phyloP scores from a whole-genome alignment of 164 flowering plant genomes.

The Platanus orientalis region DNA sequence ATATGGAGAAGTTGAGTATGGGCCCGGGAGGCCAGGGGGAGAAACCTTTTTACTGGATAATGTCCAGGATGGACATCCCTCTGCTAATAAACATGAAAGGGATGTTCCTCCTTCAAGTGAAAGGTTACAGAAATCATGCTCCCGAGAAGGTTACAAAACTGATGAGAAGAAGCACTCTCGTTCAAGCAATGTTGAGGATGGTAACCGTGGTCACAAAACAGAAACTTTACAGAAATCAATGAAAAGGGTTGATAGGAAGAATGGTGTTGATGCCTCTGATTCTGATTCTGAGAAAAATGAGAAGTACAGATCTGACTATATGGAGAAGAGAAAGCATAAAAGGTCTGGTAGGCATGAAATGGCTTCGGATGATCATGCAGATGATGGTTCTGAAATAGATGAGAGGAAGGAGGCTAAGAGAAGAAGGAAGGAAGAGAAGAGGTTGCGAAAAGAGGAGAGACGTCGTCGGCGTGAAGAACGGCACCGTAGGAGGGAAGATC shows the following conservation, averaged over 20 bases:
- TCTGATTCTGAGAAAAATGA: conserved; percentile 51
- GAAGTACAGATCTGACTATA: conserved; percentile 24
- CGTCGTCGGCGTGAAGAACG: conserved; percentile 33
- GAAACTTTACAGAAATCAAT: conserved; percentile 17
- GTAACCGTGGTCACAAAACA: conserved; percentile 14
- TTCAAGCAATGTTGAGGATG: conserved; percentile 23
- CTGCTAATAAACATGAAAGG: conserved; percentile 13
- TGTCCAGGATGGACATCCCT: conserved; percentile 11
- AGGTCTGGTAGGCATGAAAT: conserved; percentile 16
- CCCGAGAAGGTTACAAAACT: conserved; percentile 24
- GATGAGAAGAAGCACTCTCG: conserved; percentile 28
- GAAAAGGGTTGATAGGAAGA: conserved; percentile 26
- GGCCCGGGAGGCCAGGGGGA: conserved; percentile 23
- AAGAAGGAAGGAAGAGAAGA: conserved; percentile 33
- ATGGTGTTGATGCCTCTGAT: conserved; percentile 21
- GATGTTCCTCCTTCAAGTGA: conserved; percentile 21
- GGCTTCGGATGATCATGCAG: conserved; percentile 18
- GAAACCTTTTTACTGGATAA: conserved; percentile 8
- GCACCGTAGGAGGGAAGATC: conserved; percentile 32
- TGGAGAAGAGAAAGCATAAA: conserved; percentile 39
- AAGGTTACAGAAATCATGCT: conserved; percentile 18
- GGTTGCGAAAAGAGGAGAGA: conserved; percentile 32
- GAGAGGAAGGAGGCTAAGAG: conserved; percentile 31
- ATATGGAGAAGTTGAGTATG: conserved; percentile 20
- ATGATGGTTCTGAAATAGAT: conserved; percentile 21